Conservation (phyloP, 805 yeast genomes). For the Ogataea haglerorum region DNA sequence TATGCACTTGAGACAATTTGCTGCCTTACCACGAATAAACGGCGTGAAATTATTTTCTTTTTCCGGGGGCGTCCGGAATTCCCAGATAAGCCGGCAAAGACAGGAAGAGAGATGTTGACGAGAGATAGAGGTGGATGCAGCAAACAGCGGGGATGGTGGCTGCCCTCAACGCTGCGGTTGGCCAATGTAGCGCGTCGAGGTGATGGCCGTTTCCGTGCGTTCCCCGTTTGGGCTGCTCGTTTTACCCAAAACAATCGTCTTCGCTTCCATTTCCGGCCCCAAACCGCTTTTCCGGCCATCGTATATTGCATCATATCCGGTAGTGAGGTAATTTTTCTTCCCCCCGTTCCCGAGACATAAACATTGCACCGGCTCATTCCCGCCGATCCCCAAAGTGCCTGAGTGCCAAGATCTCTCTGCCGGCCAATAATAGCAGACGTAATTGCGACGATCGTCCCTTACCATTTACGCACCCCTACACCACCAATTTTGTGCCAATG, state of each 20-base stretch:
- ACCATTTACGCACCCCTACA: slow-evolving; percentile 2
- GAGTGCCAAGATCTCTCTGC: slow-evolving; percentile 6
- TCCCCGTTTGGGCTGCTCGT: background rate
- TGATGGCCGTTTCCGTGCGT: background rate
- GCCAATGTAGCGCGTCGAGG: background rate
- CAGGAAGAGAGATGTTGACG: background rate
- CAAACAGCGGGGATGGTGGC: too few species aligned
- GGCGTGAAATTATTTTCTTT: slow-evolving; percentile 7
- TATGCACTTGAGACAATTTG: slow-evolving; percentile 8
- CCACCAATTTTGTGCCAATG: slow-evolving; percentile 5
- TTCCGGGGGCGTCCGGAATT: slow-evolving; percentile 13
- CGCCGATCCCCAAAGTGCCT: slow-evolving; percentile 7
- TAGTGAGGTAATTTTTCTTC: slow-evolving; percentile 8
- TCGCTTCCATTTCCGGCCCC: background rate
- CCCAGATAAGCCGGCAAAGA: slow-evolving; percentile 1
- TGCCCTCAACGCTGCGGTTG: background rate
- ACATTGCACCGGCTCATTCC: slow-evolving; percentile 6
- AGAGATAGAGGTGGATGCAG: background rate
- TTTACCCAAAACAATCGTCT: slow-evolving; percentile 3
- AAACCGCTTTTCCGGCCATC: background rate
- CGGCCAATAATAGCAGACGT: slow-evolving; percentile 1
- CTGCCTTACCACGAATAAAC: slow-evolving; percentile 6
- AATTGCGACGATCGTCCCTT: slow-evolving; percentile 9
- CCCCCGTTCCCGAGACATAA: slow-evolving; percentile 12
- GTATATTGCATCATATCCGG: slow-evolving; percentile 3